Evolutionary conservation across 495 filamentous ascomycete species (phyloP), one percentile per base, ranked within the genome.

Genomic region (Daldinia childiae): DNA sequence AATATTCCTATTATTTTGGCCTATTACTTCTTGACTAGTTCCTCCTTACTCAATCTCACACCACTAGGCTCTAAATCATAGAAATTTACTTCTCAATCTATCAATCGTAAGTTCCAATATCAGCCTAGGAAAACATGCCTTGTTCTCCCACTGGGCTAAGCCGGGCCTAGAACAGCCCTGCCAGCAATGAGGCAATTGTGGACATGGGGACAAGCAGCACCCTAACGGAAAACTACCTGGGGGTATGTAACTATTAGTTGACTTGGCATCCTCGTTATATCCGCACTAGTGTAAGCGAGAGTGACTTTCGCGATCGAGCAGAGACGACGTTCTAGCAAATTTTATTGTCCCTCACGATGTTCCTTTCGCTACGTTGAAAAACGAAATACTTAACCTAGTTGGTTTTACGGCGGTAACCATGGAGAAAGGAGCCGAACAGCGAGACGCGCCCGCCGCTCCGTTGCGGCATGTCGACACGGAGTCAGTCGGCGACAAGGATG

Each of bases 401-500:
- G 9, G 38, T 24, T 14, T 19, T 19, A n/a, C 29, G 39, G 21
- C 19, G 19, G 17, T n/a, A 21, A 62, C 9, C 8, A 73, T 69
- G 71, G 70, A 73, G 50, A 73, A 69, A 52, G 52, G 19, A 63
- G 45, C 12, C 6, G 48, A 54, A 9, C 58, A 61, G 6, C 65
- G 45, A 63, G 65, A 66, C 12, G 41, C 34, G 17, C 50, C 17
- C 32, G 51, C 43, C n/a, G 58, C 36, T 41, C 27, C 34, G n/a
- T 14, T 41, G 26, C 62, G 21, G 19, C 54, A n/a, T 34, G 24
- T 19, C 30, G 26, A 15, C 39, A 41, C 62, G 6, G 66, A 52
- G 3, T 21, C n/a, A 6, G 39, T 52, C 15, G 73, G 59, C 61
- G 74, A 75, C 6, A 79, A 75, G 27, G 80, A 81, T 60, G 79